Evolutionary conservation across 2,329 filamentous ascomycete genomes (phyloP).

Genomic region (Fusarium aywerte): DNA sequence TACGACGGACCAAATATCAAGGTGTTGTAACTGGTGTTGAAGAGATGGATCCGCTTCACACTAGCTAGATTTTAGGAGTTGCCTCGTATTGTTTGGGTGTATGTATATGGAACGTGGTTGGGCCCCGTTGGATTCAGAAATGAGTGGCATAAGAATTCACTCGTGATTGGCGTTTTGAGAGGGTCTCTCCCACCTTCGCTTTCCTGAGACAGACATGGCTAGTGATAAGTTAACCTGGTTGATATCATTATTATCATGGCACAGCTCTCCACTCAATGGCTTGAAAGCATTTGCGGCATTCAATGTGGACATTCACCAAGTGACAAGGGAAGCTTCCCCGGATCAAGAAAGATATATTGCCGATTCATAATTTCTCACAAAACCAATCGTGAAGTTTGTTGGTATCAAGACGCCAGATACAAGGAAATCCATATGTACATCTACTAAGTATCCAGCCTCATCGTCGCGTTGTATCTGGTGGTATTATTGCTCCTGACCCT

Average conservation of each 20-base stretch:
- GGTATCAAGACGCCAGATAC: conserved; percentile 31
- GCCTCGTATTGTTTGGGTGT: conserved; percentile 16
- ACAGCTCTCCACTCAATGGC: conserved; percentile 12
- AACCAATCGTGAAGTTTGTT: conserved; percentile 2
- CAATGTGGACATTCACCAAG: not conserved
- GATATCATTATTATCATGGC: conserved; percentile 34
- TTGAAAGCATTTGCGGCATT: conserved; percentile 1
- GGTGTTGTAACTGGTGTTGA: conserved; percentile 71
- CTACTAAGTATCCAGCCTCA: not conserved
- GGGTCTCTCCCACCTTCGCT: conserved; percentile 49
- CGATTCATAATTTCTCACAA: not conserved
- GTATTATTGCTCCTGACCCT: conserved; percentile 9
- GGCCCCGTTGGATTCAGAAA: conserved; percentile 27
- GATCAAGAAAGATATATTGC: not conserved
- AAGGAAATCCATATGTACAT: not conserved
- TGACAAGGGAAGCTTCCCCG: not conserved
- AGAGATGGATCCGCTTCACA: conserved; percentile 73
- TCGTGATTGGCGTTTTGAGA: conserved; percentile 46
- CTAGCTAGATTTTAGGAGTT: conserved; percentile 39
- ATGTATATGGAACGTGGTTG: conserved; percentile 20
- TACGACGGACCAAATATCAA: conserved; percentile 80
- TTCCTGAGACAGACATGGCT: conserved; percentile 50
- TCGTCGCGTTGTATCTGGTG: not conserved
- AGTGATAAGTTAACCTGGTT: conserved; percentile 52
- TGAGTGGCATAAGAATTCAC: conserved; percentile 35